These are phyloP conservation scores for Zoysia pacifica DNA, from an alignment of 176 grass and related monocot genomes.

Conservation along the genomic window DNA sequence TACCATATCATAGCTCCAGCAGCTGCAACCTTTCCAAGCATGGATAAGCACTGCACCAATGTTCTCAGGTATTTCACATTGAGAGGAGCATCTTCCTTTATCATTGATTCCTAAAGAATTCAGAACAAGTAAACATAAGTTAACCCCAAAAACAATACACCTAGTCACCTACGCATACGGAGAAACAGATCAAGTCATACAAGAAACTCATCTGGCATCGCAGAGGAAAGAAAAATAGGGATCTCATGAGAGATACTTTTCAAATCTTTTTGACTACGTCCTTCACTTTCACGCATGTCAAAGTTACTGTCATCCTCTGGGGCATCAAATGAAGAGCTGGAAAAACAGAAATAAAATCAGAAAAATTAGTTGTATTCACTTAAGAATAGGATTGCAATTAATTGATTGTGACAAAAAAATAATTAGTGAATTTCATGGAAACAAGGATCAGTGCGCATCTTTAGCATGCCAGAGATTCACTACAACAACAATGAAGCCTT, in stretches of 20 bases:
- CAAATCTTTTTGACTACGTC: constrained; percentile 54
- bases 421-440: constrained; percentile 34
- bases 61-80: constrained; percentile 90
- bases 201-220: constrained; percentile 95
- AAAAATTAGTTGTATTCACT: constrained; percentile 17
- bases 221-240: constrained; percentile 83
- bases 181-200: constrained; percentile 51
- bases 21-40: constrained; percentile 99
- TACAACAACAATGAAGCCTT: neutral
- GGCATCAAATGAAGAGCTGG: constrained; percentile 87
- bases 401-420: constrained; percentile 15
- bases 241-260: constrained; percentile 69
- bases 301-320: constrained; percentile 73
- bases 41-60: constrained; percentile 92
- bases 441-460: neutral
- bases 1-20: constrained; percentile 98
- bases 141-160: constrained; percentile 12
- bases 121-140: constrained; percentile 35
- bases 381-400: neutral
- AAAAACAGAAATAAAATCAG: constrained; percentile 32
- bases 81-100: constrained; percentile 61
- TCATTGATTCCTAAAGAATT: constrained; percentile 82
- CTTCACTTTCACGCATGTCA: constrained; percentile 60
- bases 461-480: constrained; percentile 28
- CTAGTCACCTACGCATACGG: neutral